Evolutionary conservation across 371 early-diverging fungal genomes (phyloP).

Genomic region (Amoeboaphelidium protococcarum): DNA sequence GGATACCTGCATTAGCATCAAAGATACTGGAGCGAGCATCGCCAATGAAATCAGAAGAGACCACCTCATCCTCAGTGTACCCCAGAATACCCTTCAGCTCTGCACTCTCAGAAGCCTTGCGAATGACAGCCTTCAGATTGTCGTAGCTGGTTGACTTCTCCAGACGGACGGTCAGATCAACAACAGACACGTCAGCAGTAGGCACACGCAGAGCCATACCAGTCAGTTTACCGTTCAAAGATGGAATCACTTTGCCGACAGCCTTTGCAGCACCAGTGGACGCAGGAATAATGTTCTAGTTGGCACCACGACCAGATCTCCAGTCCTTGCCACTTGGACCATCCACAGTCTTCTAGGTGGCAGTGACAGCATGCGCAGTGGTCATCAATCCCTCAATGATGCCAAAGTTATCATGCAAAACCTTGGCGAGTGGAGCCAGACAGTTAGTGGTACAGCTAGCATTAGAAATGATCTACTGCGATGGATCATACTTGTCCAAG

Average conservation of each 20-base stretch:
- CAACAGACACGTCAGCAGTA: slow-evolving; percentile 91
- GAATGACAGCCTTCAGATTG: slow-evolving; percentile 57
- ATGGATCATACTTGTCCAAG: slow-evolving; percentile 58
- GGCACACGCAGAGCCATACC: slow-evolving; percentile 98
- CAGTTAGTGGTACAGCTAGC: slow-evolving; percentile 99
- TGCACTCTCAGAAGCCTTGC: slow-evolving; percentile 43
- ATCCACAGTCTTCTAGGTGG: slow-evolving; percentile 98
- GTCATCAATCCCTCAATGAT: slow-evolving; percentile 60
- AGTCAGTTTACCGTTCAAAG: slow-evolving; percentile 85
- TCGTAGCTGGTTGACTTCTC: slow-evolving; percentile 68
- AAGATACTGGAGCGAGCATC: slow-evolving; percentile 76
- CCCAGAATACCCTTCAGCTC: slow-evolving; percentile 85
- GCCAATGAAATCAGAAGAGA: slow-evolving; percentile 87
- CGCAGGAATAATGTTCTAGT: slow-evolving; percentile 97
- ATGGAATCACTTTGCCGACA: slow-evolving; percentile 94
- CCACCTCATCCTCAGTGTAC: slow-evolving; percentile 90
- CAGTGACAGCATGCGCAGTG: slow-evolving; percentile 95
- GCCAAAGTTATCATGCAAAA: slow-evolving; percentile 61
- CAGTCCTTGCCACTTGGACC: slow-evolving; percentile 92
- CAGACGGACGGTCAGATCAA: slow-evolving; percentile 86
- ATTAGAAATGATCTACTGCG: slow-evolving; percentile 75
- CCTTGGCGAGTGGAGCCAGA: slow-evolving; percentile 95
- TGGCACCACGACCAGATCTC: slow-evolving; percentile 87
- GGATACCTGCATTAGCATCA: slow-evolving; percentile 92
- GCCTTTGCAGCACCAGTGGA: slow-evolving; percentile 99